Evolutionary conservation across 768 basidiomycete genomes (phyloP).

Genomic region (Gymnopilus junonius): DNA sequence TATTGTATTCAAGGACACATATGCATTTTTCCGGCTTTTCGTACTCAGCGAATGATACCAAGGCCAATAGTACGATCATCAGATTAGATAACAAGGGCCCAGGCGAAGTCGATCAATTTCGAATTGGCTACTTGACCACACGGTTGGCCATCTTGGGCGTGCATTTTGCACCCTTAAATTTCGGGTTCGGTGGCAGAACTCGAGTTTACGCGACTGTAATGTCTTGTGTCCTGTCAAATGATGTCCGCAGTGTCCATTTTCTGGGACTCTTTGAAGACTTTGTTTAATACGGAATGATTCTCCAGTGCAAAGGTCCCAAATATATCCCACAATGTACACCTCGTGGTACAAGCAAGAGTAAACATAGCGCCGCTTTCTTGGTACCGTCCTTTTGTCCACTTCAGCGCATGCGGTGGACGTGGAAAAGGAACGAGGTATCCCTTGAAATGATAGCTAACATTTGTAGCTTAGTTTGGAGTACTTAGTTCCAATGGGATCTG

Average conservation of each 20-base stretch:
- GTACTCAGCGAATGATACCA: conserved; percentile 3
- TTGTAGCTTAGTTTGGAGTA: background rate
- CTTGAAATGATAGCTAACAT: background rate
- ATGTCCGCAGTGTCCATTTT: background rate
- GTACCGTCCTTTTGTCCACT: background rate
- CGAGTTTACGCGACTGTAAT: conserved; percentile 1
- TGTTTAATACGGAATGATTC: background rate
- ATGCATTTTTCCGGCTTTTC: background rate
- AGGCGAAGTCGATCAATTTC: conserved; percentile 6
- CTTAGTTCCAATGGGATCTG: background rate
- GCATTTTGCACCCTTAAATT: conserved; percentile 4
- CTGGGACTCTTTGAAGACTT: background rate
- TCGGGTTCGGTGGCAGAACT: background rate
- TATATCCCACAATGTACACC: conserved; percentile 2
- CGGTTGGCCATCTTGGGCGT: background rate
- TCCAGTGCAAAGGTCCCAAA: conserved; percentile 1
- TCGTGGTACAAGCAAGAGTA: conserved; percentile 1
- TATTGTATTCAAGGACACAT: conserved; percentile 21
- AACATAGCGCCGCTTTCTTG: background rate
- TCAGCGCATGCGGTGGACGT: background rate
- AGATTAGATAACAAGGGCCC: conserved; percentile 13
- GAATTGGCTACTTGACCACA: conserved; percentile 4
- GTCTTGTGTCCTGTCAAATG: conserved; percentile 2
- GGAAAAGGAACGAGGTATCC: background rate
- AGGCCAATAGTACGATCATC: conserved; percentile 2